Percentiles rank a stretch among this genome's conserved stretches.
Evolutionary conservation across 306 rosid species (phyloP).

Genomic region (Ormosia semicastrata): DNA sequence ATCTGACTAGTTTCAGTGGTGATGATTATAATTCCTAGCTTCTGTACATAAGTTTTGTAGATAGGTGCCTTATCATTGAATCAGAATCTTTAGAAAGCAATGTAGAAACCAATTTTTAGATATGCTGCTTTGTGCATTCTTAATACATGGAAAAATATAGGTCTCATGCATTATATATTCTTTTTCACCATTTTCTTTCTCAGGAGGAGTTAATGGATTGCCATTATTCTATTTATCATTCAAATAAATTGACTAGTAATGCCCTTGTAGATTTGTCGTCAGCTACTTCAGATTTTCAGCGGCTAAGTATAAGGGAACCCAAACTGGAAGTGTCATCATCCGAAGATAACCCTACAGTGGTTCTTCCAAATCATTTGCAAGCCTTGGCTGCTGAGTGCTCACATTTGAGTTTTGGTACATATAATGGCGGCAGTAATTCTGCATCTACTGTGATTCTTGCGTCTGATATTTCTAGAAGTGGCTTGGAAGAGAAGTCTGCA

Average conservation of each 20-base stretch:
- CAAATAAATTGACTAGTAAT: conserved; percentile 20
- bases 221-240: conserved; percentile 18
- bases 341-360: conserved; percentile 35
- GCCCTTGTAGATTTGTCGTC: conserved; percentile 38
- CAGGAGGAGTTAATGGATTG: conserved; percentile 15
- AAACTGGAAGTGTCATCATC: conserved; percentile 12
- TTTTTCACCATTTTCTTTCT: background rate
- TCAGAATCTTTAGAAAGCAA: background rate
- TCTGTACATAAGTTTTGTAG: background rate
- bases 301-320: conserved; percentile 38
- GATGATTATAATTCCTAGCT: background rate
- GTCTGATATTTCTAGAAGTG: conserved; percentile 39
- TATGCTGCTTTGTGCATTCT: conserved; percentile 3
- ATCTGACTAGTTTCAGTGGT: background rate
- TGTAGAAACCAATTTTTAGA: background rate
- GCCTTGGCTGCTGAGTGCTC: conserved; percentile 60
- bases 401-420: conserved; percentile 77
- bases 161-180: background rate
- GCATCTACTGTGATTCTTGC: conserved; percentile 33
- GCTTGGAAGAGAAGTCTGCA: conserved; percentile 39
- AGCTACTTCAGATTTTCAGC: conserved; percentile 43
- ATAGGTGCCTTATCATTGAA: background rate
- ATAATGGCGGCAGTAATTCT: conserved; percentile 38
- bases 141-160: background rate
- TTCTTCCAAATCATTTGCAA: conserved; percentile 63